Conservation (phyloP, 2,329 filamentous ascomycete species). For the Bipolaris victoriae region DNA sequence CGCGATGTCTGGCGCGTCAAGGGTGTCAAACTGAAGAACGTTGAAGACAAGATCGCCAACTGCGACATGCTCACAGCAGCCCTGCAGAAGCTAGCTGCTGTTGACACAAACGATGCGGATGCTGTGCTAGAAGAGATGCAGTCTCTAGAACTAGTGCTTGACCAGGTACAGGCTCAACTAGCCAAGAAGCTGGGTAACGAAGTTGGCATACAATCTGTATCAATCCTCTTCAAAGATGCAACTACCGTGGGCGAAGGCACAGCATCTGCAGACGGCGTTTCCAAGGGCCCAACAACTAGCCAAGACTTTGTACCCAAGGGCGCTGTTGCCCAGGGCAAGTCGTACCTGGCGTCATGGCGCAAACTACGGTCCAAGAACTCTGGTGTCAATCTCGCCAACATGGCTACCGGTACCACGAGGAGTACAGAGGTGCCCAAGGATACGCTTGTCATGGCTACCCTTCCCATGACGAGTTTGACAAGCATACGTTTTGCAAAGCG, state of each 20-base stretch:
- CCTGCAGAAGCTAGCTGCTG: slow-evolving; percentile 78
- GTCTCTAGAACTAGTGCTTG: slow-evolving; percentile 79
- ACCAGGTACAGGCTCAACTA: slow-evolving; percentile 79
- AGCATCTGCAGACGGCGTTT: slow-evolving; percentile 30
- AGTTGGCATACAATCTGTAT: slow-evolving; percentile 79
- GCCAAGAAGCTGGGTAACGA: slow-evolving; percentile 89
- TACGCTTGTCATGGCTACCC: slow-evolving; percentile 59
- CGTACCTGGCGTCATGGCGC: slow-evolving; percentile 84
- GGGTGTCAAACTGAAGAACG: slow-evolving; percentile 85
- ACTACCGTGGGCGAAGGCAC: slow-evolving; percentile 45
- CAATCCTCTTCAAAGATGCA: slow-evolving; percentile 77
- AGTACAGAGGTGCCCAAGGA: slow-evolving; percentile 58
- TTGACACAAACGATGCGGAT: slow-evolving; percentile 90
- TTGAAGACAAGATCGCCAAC: slow-evolving; percentile 93
- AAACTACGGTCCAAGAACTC: slow-evolving; percentile 90
- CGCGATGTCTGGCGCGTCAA: slow-evolving; percentile 93
- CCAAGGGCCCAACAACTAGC: slow-evolving; percentile 37
- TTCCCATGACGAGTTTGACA: slow-evolving; percentile 73
- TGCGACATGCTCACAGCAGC: slow-evolving; percentile 92
- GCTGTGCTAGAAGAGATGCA: slow-evolving; percentile 95
- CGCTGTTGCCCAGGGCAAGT: slow-evolving; percentile 62
- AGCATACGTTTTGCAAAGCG: slow-evolving; percentile 75
- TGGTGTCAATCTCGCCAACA: slow-evolving; percentile 56
- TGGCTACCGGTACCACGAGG: slow-evolving; percentile 38
- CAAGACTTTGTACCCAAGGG: slow-evolving; percentile 44